These are phyloP conservation scores for Mortierella alpina DNA, from an alignment of 192 early-diverging fungal species.

Conservation along the genomic window DNA sequence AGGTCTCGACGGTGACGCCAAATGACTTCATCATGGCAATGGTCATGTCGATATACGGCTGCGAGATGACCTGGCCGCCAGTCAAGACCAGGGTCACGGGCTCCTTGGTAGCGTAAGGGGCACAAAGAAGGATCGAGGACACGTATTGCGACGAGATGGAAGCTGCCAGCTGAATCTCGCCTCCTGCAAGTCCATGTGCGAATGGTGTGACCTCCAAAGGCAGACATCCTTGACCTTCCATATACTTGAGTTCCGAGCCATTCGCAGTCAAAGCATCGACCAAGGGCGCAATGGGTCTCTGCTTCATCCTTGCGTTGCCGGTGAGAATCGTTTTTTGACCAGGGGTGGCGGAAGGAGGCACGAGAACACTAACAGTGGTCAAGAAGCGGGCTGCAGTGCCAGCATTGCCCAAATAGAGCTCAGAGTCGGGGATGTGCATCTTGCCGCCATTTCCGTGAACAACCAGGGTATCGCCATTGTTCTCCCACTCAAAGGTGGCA, in stretches of 20 bases:
- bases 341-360: slow-evolving; percentile 56
- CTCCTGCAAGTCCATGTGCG: slow-evolving; percentile 81
- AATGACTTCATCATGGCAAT: slow-evolving; percentile 98
- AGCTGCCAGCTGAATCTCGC: slow-evolving; percentile 89
- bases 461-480: slow-evolving; percentile 89
- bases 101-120: slow-evolving; percentile 86
- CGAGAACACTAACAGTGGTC: slow-evolving; percentile 85
- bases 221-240: slow-evolving; percentile 85
- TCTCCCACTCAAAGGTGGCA: slow-evolving; percentile 90
- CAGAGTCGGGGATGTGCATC: slow-evolving; percentile 76
- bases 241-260: slow-evolving; percentile 80
- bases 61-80: slow-evolving; percentile 95
- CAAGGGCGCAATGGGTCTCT: slow-evolving; percentile 91
- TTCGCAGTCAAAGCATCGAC: slow-evolving; percentile 87
- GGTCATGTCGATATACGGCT: slow-evolving; percentile 99
- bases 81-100: slow-evolving; percentile 85
- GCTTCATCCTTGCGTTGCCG: slow-evolving; percentile 98
- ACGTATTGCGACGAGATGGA: slow-evolving; percentile 98
- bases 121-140: slow-evolving; percentile 94
- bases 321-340: slow-evolving; percentile 76
- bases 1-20: slow-evolving; percentile 81
- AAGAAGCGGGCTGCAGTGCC: slow-evolving; percentile 98
- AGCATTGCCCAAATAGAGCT: slow-evolving; percentile 96
- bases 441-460: slow-evolving; percentile 85
- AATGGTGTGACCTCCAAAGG: slow-evolving; percentile 87